Evolutionary conservation across 1,284 basidiomycete species (phyloP).

Genomic region (Ustilago loliicola): DNA sequence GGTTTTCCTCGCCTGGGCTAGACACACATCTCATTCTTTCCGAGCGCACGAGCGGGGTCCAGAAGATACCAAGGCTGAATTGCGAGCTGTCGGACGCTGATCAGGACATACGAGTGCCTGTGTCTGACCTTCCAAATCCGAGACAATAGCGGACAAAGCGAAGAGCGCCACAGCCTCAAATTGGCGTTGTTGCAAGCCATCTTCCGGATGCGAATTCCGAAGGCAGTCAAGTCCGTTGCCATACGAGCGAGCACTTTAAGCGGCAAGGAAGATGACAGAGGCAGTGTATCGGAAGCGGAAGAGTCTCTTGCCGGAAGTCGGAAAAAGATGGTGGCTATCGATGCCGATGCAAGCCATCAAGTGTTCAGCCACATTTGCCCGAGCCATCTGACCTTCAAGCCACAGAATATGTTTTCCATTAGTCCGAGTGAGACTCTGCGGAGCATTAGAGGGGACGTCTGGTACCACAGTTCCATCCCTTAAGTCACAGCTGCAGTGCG

Average conservation of each 20-base stretch:
- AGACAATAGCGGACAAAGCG: neutral
- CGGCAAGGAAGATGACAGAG: too few species aligned
- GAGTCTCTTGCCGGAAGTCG: neutral
- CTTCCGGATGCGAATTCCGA: neutral
- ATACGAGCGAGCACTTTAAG: neutral
- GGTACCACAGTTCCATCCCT: too few species aligned
- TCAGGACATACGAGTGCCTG: neutral
- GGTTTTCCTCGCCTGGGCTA: too few species aligned
- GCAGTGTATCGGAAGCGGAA: too few species aligned
- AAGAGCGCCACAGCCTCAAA: neutral
- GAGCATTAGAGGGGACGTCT: too few species aligned
- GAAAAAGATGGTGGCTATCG: neutral
- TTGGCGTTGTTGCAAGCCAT: neutral
- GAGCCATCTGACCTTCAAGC: neutral
- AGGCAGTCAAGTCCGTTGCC: neutral
- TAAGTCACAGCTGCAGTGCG: too few species aligned
- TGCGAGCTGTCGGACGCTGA: neutral
- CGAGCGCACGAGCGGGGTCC: too few species aligned
- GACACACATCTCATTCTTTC: too few species aligned
- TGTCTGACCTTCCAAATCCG: neutral
- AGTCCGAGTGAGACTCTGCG: too few species aligned
- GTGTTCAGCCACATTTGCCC: neutral
- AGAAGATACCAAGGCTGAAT: too few species aligned
- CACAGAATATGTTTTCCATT: neutral
- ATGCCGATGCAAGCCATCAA: slow-evolving; percentile 4